Conservation (phyloP, 2,329 filamentous ascomycete species). For the Arachnomyces sp. region DNA sequence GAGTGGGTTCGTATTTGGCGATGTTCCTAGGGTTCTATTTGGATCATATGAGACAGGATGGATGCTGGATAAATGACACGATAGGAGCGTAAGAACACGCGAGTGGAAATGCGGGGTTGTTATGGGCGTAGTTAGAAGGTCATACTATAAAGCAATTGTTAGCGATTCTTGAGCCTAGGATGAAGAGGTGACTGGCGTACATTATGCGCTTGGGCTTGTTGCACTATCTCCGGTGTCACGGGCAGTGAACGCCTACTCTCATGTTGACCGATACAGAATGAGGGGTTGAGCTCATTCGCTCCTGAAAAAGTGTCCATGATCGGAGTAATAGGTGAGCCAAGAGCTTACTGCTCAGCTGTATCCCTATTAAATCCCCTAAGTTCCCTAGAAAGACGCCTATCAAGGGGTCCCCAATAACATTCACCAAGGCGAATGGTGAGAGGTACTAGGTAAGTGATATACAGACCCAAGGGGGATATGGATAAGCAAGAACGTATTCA, state of each 20-base stretch:
- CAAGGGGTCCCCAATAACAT: too few relatives aligned
- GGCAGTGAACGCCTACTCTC: conserved; percentile 45
- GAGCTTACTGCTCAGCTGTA: too few relatives aligned
- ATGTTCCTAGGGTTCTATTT: conserved; percentile 31
- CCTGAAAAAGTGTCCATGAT: conserved; percentile 25
- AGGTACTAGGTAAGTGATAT: too few relatives aligned
- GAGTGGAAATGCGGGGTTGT: conserved; percentile 54
- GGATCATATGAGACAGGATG: conserved; percentile 28
- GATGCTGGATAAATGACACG: conserved; percentile 41
- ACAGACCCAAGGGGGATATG: too few relatives aligned
- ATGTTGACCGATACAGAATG: conserved; percentile 56
- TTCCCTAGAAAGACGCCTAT: too few relatives aligned
- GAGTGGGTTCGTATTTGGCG: conserved; percentile 32
- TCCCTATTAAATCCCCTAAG: too few relatives aligned
- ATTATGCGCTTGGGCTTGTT: conserved; percentile 49
- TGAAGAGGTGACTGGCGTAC: conserved; percentile 27
- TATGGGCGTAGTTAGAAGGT: conserved; percentile 56
- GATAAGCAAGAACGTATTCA: too few relatives aligned
- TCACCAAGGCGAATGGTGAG: too few relatives aligned
- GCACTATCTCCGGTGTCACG: conserved; percentile 43
- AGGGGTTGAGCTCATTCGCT: conserved; percentile 31
- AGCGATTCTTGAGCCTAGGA: conserved; percentile 8
- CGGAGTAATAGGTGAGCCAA: background rate
- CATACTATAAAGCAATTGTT: conserved; percentile 43
- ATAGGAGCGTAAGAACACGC: conserved; percentile 46